Percentiles rank a stretch among this genome's conserved stretches.
Evolutionary conservation across 2,329 filamentous ascomycete species (phyloP).

Genomic region (Cercospora sp.): DNA sequence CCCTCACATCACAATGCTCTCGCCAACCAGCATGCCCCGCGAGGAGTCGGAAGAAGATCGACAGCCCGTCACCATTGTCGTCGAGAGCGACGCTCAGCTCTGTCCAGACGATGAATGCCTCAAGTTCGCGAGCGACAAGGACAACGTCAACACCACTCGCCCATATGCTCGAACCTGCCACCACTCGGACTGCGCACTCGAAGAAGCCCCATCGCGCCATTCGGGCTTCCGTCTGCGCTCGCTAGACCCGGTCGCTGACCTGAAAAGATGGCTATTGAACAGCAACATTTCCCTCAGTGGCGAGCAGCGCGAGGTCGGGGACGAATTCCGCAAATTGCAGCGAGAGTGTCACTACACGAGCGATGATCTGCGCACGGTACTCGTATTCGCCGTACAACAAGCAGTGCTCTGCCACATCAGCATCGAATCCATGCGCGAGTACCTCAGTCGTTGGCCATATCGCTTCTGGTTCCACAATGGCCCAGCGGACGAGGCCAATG

Average conservation of each 20-base stretch:
- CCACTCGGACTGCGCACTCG: not conserved
- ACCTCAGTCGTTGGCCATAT: not conserved
- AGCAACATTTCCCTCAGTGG: not conserved
- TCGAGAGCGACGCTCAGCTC: not conserved
- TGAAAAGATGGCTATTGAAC: constrained; percentile 3
- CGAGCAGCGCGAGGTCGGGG: not conserved
- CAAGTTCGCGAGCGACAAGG: not conserved
- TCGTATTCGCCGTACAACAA: not conserved
- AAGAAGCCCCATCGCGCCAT: not conserved
- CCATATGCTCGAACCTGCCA: not conserved
- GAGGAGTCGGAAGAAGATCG: not conserved
- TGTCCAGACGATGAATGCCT: not conserved
- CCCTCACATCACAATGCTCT: not conserved
- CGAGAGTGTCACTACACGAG: not conserved
- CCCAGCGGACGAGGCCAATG: not conserved
- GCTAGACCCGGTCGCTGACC: not conserved
- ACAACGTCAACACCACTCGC: not conserved
- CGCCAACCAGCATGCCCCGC: not conserved
- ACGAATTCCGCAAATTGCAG: not conserved
- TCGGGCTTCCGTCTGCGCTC: not conserved
- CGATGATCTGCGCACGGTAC: not conserved
- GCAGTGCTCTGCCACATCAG: not conserved
- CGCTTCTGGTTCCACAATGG: not conserved
- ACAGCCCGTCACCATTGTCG: not conserved
- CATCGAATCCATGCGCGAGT: not conserved